Conservation (phyloP, 2,329 filamentous ascomycete genomes). For the Penicillium hordei region DNA sequence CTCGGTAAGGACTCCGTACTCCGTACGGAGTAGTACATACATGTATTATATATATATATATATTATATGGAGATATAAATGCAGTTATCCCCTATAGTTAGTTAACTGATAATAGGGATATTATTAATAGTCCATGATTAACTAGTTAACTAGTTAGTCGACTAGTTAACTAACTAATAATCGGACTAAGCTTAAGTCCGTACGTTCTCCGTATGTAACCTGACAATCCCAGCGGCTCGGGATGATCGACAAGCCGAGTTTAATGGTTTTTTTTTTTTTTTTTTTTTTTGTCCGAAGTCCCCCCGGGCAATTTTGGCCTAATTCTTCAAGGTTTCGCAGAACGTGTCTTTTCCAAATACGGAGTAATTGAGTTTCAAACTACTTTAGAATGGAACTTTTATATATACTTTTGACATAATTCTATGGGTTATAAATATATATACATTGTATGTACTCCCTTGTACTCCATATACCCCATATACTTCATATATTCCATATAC, state of each 20-base stretch:
- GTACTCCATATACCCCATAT: too few species aligned
- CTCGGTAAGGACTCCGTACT: neutral
- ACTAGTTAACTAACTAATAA: too few species aligned
- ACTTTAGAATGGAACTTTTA: too few species aligned
- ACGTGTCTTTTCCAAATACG: neutral
- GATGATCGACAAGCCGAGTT: constrained; percentile 3
- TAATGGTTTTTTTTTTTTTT: neutral
- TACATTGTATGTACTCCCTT: too few species aligned
- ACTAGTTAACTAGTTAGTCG: too few species aligned
- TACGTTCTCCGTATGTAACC: neutral
- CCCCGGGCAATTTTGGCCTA: neutral
- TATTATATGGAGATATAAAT: neutral
- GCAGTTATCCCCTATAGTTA: too few species aligned
- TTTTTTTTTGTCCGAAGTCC: neutral
- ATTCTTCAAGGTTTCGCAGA: neutral
- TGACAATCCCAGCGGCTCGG: constrained; percentile 2
- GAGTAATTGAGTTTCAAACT: neutral
- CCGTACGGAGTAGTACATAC: neutral
- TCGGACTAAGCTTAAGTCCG: neutral
- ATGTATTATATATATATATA: too few species aligned
- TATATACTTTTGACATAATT: neutral
- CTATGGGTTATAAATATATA: too few species aligned
- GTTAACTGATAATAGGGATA: too few species aligned
- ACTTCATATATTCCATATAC: neutral
- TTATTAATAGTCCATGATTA: neutral